phyloP scores from a whole-genome alignment of 202 grass and related monocot genomes.

The Panicum virgatum region DNA sequence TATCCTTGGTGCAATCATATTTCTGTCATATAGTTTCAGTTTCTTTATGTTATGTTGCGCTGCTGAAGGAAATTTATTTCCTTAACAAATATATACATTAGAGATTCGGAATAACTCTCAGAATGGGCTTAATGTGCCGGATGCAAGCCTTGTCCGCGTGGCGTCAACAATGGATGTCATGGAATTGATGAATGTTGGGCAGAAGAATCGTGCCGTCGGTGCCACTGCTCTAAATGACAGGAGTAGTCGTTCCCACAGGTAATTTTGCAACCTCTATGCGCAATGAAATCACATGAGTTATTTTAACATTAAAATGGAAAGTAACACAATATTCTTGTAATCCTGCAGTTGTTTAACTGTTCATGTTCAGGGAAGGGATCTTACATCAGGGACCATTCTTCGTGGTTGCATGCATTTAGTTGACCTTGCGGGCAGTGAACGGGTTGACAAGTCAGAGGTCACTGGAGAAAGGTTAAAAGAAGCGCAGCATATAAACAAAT shows the following conservation, averaged over 20 bases:
- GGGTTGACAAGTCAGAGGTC: slow-evolving; percentile 96
- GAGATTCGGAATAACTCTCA: slow-evolving; percentile 97
- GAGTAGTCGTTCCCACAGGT: slow-evolving; percentile 99
- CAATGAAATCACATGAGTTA: slow-evolving; percentile 15
- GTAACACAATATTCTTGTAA: slow-evolving; percentile 46
- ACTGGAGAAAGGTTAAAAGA: slow-evolving; percentile 96
- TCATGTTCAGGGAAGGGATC: slow-evolving; percentile 96
- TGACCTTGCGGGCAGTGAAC: slow-evolving; percentile 96
- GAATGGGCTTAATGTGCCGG: slow-evolving; percentile 94
- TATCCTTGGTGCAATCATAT: slow-evolving; percentile 70
- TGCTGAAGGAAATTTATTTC: slow-evolving; percentile 29
- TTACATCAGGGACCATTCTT: slow-evolving; percentile 74
- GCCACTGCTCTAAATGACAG: slow-evolving; percentile 93
- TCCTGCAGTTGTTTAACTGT: slow-evolving; percentile 92
- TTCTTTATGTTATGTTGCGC: slow-evolving; percentile 21
- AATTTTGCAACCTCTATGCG: background rate
- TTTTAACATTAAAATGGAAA: slow-evolving; percentile 32
- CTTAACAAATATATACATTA: slow-evolving; percentile 76
- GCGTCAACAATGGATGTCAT: slow-evolving; percentile 83
- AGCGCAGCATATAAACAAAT: slow-evolving; percentile 99
- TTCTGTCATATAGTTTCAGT: slow-evolving; percentile 28
- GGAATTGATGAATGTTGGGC: slow-evolving; percentile 92
- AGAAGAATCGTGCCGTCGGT: slow-evolving; percentile 88
- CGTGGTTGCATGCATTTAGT: slow-evolving; percentile 99
- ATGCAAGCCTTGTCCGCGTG: slow-evolving; percentile 82